Conservation (phyloP, 768 basidiomycete genomes). For the Lentinula lateritia region DNA sequence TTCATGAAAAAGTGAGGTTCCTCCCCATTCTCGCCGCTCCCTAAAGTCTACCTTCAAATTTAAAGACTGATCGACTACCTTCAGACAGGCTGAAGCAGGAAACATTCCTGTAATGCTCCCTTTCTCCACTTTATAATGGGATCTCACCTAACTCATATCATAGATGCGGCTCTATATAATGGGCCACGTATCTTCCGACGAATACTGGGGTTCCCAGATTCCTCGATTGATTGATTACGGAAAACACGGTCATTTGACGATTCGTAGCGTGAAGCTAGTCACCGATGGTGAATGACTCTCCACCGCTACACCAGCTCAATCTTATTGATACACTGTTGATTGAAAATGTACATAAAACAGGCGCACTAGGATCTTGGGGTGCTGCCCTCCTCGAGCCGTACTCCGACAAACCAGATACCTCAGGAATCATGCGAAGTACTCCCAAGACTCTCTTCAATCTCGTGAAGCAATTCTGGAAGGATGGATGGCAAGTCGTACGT, state of each 20-base stretch:
- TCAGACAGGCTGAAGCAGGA: slow-evolving; percentile 63
- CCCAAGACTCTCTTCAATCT: slow-evolving; percentile 48
- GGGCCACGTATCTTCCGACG: slow-evolving; percentile 44
- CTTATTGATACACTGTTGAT: neutral
- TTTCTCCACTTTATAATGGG: neutral
- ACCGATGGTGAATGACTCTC: slow-evolving; percentile 52
- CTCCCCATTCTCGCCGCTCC: neutral
- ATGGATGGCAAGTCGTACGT: slow-evolving; percentile 82
- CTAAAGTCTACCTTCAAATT: neutral
- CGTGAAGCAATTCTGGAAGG: slow-evolving; percentile 59
- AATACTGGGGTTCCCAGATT: slow-evolving; percentile 64
- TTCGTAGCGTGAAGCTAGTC: slow-evolving; percentile 69
- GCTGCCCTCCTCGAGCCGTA: slow-evolving; percentile 87
- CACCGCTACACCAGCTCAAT: neutral
- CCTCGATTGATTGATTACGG: slow-evolving; percentile 59
- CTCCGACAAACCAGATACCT: slow-evolving; percentile 66
- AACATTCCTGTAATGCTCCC: slow-evolving; percentile 55
- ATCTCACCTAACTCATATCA: neutral
- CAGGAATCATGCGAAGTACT: slow-evolving; percentile 61
- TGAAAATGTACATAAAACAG: slow-evolving; percentile 23
- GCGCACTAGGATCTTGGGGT: slow-evolving; percentile 89
- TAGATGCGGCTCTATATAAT: slow-evolving; percentile 62
- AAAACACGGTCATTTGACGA: slow-evolving; percentile 43
- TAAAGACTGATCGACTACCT: neutral
- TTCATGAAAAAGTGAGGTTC: slow-evolving; percentile 59